These are phyloP conservation scores for Pachyrhizus erosus DNA, from an alignment of 306 rosid species.

Conservation along the genomic window DNA sequence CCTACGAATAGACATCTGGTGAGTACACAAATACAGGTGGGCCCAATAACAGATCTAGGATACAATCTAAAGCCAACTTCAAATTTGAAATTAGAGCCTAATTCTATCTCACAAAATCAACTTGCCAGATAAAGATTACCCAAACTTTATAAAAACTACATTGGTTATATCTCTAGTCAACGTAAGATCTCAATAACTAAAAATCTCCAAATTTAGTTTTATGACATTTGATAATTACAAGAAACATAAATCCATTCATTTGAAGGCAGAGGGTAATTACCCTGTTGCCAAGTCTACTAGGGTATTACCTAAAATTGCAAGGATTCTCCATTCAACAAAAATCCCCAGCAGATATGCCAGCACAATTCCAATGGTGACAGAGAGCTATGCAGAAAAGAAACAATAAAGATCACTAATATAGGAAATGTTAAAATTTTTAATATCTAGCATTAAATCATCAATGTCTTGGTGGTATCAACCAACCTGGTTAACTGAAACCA, in stretches of 20 bases:
- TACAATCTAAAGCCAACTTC: not conserved
- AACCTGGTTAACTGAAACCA: slow-evolving; percentile 93
- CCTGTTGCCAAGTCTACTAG: slow-evolving; percentile 26
- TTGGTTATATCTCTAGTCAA: not conserved
- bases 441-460: slow-evolving; percentile 6
- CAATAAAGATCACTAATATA: slow-evolving; percentile 16
- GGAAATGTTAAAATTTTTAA: not conserved
- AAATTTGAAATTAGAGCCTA: not conserved
- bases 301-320: slow-evolving; percentile 86
- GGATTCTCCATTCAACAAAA: slow-evolving; percentile 93
- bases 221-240: slow-evolving; percentile 27
- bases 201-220: slow-evolving; percentile 11
- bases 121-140: not conserved
- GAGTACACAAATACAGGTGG: not conserved
- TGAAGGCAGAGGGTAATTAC: slow-evolving; percentile 7
- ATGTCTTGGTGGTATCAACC: slow-evolving; percentile 36
- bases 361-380: slow-evolving; percentile 93
- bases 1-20: not conserved
- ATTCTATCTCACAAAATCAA: not conserved
- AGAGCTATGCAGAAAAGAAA: slow-evolving; percentile 61
- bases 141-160: not conserved
- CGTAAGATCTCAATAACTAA: not conserved
- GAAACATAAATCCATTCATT: slow-evolving; percentile 14
- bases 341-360: slow-evolving; percentile 93
- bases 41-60: not conserved